Evolutionary conservation across 106 monocot species (phyloP).

Genomic region (Platanthera zijinensis): DNA sequence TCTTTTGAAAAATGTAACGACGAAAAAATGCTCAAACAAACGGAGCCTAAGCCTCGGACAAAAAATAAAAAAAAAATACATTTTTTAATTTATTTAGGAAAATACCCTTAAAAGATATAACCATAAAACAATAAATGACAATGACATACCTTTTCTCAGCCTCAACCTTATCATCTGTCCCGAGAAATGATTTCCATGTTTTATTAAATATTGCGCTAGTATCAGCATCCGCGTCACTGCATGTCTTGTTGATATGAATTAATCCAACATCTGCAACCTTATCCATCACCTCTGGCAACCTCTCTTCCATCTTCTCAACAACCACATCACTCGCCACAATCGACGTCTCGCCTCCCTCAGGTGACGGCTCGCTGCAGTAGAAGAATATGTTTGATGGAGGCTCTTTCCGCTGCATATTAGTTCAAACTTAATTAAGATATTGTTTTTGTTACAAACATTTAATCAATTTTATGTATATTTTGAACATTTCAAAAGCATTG

Average conservation of each 20-base stretch:
- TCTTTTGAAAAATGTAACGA: neutral
- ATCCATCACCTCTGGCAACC: conserved; percentile 13
- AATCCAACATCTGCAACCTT: conserved; percentile 9
- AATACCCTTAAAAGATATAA: no score
- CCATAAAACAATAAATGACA: neutral
- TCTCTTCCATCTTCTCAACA: conserved; percentile 25
- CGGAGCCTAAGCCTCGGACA: no score
- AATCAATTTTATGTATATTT: no score
- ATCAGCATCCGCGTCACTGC: neutral
- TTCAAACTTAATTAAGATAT: no score
- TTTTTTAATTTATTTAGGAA: no score
- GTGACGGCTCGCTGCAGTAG: conserved; percentile 15
- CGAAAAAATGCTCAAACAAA: neutral
- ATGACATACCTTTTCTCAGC: conserved; percentile 13
- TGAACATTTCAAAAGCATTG: no score
- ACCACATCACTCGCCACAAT: conserved; percentile 19
- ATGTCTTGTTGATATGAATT: neutral
- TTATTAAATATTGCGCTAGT: neutral
- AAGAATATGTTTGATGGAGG: conserved; percentile 28
- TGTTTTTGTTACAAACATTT: no score
- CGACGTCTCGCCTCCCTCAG: conserved; percentile 21
- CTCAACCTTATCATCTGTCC: conserved; percentile 18
- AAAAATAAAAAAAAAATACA: no score
- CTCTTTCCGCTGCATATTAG: conserved; percentile 1
- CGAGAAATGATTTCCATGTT: conserved; percentile 2